Percentiles rank a stretch among this genome's conserved stretches.
Evolutionary conservation across 2,329 filamentous ascomycete species (phyloP).

Genomic region (Curvularia hawaiiensis): DNA sequence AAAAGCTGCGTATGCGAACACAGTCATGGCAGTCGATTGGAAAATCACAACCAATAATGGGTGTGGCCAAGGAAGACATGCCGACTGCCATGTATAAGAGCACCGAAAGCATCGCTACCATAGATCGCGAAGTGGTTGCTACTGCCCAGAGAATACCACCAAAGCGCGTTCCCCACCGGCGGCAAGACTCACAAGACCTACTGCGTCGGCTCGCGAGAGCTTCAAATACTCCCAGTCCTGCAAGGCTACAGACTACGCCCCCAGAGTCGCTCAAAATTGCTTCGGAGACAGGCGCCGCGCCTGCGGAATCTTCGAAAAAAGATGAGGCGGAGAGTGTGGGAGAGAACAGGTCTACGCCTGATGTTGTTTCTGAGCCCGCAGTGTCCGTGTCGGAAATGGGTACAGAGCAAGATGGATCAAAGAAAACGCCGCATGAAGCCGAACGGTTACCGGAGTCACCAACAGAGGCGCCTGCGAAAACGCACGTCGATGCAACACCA

Average conservation of each 20-base stretch:
- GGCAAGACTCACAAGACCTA: constrained; percentile 53
- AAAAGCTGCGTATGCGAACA: constrained; percentile 29
- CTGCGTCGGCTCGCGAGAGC: constrained; percentile 53
- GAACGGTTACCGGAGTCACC: constrained; percentile 8
- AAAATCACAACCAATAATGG: constrained; percentile 35
- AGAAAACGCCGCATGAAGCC: constrained; percentile 7
- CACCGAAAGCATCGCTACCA: constrained; percentile 39
- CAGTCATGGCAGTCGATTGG: constrained; percentile 39
- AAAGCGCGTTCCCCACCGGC: constrained; percentile 37
- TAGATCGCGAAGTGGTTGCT: constrained; percentile 35
- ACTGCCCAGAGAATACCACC: constrained; percentile 30
- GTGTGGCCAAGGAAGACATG: constrained; percentile 35
- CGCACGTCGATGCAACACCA: constrained; percentile 35
- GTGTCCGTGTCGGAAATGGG: constrained; percentile 1
- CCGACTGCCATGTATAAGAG: constrained; percentile 44
- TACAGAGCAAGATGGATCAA: constrained; percentile 14
- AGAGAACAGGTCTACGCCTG: constrained; percentile 7
- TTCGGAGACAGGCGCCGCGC: constrained; percentile 21
- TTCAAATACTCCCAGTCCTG: constrained; percentile 54
- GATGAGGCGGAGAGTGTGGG: constrained; percentile 1
- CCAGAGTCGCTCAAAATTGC: constrained; percentile 20
- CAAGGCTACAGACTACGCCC: constrained; percentile 32
- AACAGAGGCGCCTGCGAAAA: constrained; percentile 4
- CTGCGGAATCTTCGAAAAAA: constrained; percentile 2
- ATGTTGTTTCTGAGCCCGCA: constrained; percentile 5